Evolutionary conservation across 2,329 filamentous ascomycete species (phyloP), one percentile per base, ranked within the genome.

Genomic region (Penicillium capsulatum): DNA sequence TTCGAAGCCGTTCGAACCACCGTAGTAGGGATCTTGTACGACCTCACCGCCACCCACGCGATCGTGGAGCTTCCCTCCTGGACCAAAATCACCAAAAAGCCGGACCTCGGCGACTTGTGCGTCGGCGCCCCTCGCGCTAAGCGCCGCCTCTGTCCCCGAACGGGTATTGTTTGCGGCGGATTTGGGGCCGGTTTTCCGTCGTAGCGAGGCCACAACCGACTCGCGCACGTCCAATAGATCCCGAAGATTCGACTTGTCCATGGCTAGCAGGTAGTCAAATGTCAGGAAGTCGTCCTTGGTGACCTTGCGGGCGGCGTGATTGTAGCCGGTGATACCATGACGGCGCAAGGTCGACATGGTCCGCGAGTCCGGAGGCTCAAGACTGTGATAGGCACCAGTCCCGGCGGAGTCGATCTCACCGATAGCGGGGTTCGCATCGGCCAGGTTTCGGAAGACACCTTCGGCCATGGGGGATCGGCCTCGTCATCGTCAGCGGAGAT

Each of bases 261-360:
- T 98, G 45, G 86, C 90, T 41, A 98, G 81, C 44, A 98, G 81
- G 67, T 94, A 97, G 66, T 97, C 88, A 59, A 96, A 97, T 11
- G 76, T 74, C 40, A 81, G 71, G 55, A 97, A 94, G 66, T 98
- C 92, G 36, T 76, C 75, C 1, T 73, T 66, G 63, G 67, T 62
- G 62, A 94, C 81, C 64, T 86, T 84, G 36, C 89, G 81, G 14
- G 88, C 90, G 2, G 72, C 70, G 65, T 96, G 89, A 8, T 74
- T 69, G 66, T 94, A 96, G 44, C 83, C 75, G 4, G 70, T 81
- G 53, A 97, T 89, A 22, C 83, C 83, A 60, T 95, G 79, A 31
- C 75, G 71, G 45, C 75, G 69, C 17, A 97, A 77, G 0, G 86
- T 94, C 14, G 77, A 72, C 76, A 95, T 83, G 14, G 91, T 96